phyloP scores from a whole-genome alignment of 495 filamentous ascomycete genomes.

The Cercophora samala region DNA sequence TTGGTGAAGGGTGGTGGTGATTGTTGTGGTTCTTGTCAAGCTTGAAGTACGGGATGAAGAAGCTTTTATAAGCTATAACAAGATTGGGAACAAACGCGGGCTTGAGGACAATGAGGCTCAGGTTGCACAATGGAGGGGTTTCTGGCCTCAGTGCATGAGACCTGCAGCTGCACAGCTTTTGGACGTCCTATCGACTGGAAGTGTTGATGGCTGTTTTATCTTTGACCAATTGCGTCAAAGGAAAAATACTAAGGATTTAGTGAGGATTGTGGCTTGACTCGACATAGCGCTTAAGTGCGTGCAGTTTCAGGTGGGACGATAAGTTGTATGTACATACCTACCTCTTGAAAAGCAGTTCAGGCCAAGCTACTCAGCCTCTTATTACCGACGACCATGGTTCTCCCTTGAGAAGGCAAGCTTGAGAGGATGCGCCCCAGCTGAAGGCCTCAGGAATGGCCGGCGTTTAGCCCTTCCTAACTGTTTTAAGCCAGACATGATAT shows the following conservation, averaged over 20 bases:
- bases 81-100: not conserved
- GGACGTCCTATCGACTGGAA: not conserved
- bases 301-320: not conserved
- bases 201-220: not conserved
- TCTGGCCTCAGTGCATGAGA: not conserved
- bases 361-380: too few relatives aligned
- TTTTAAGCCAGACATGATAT: too few relatives aligned
- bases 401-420: too few relatives aligned
- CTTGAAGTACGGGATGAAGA: not conserved
- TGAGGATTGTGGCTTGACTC: not conserved
- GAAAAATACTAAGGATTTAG: not conserved
- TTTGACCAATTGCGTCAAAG: not conserved
- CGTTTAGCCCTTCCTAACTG: too few relatives aligned
- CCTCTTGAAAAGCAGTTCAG: too few relatives aligned
- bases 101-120: not conserved
- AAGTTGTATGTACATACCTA: too few relatives aligned
- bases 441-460: too few relatives aligned
- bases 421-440: too few relatives aligned
- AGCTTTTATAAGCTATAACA: not conserved
- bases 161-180: not conserved
- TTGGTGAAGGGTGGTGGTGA: not conserved
- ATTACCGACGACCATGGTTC: too few relatives aligned
- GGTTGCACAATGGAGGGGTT: not conserved
- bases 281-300: not conserved
- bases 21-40: not conserved